Base-by-base conservation (phyloP, 306 rosid genomes). In the Lotus japonicus region DNA sequence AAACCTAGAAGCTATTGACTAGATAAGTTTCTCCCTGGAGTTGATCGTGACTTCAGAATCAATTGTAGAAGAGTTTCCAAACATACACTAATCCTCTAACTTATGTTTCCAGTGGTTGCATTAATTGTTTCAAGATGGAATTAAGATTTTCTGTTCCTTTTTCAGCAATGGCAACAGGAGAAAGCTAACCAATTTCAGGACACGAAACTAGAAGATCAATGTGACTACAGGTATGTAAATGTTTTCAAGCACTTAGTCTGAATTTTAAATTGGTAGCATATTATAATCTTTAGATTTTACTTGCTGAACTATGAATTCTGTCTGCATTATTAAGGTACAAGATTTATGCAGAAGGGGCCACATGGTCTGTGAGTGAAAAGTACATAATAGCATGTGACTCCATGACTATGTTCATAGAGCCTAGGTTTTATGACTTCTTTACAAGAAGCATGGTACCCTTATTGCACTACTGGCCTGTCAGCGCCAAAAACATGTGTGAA, bases 321-420 rank as follows among this genome's bases (percentile, higher is more conserved):
- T 51, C 7, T 17, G 19, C 46, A 36, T 68, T 31, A 12, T 44
- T 38, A 63, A 84, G 88, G 75, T 84, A 84, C 64, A 84, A 84
- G 62, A 81, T 84, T n/a, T 84, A 81, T 71, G 72, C 66, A 33
- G 88, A 84, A 59, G 88, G 88, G 8, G 56, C 35, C 0, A 13
- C 88, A 15, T 84, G 88, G 88, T 84, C 86, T 0, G 86, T 84
- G 41, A 84, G 88, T 72, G 76, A 81, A 21, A 84, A 84, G 36
- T 84, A 84, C 78, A 81, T 81, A 63, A 56, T 78, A 23, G 80
- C 84, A 64, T 84, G 88, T 33, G 78, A 84, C 53, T 84, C 88
- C 2, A 81, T 84, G 88, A 78, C 78, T 9, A 63, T 84, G 84
- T 50, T 79, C 35, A 67, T 84, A 46, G 66, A 58, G 28, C 86